Evolutionary conservation across 2,329 filamentous ascomycete genomes (phyloP).

Genomic region (Fusarium secorum): DNA sequence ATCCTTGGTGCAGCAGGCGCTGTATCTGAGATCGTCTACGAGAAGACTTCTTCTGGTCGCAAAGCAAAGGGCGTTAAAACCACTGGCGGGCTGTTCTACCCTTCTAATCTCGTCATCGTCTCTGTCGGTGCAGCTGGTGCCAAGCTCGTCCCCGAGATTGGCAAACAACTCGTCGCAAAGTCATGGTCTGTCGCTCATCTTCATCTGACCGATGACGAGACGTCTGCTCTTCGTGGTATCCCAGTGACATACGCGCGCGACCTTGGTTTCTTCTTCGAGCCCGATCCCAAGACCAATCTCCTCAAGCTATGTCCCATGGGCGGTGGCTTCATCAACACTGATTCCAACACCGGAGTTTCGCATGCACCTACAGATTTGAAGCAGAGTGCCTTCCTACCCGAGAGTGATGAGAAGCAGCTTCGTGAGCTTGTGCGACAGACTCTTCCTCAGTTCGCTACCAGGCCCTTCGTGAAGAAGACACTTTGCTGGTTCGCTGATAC

Average conservation of each 20-base stretch:
- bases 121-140: constrained; percentile 60
- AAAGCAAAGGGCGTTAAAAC: constrained; percentile 30
- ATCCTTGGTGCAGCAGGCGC: constrained; percentile 42
- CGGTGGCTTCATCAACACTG: constrained; percentile 61
- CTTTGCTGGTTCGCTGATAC: constrained; percentile 73
- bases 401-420: constrained; percentile 60
- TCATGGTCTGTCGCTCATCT: constrained; percentile 68
- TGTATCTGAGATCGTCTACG: constrained; percentile 38
- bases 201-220: constrained; percentile 63
- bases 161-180: constrained; percentile 60
- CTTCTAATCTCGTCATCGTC: constrained; percentile 55
- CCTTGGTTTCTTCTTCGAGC: constrained; percentile 71
- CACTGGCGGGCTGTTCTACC: constrained; percentile 14
- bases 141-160: constrained; percentile 57
- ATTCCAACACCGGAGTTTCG: constrained; percentile 46
- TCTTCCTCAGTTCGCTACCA: constrained; percentile 59
- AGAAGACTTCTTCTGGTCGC: constrained; percentile 4
- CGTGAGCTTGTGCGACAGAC: constrained; percentile 60
- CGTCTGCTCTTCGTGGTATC: constrained; percentile 61
- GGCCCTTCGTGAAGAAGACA: constrained; percentile 63
- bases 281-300: constrained; percentile 63
- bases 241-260: constrained; percentile 69
- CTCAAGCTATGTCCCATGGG: constrained; percentile 69
- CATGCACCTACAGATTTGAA: constrained; percentile 44
- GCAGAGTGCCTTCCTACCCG: constrained; percentile 59